phyloP scores from a whole-genome alignment of 1,139 yeast genomes.

The Saccharomyces hybrid region DNA sequence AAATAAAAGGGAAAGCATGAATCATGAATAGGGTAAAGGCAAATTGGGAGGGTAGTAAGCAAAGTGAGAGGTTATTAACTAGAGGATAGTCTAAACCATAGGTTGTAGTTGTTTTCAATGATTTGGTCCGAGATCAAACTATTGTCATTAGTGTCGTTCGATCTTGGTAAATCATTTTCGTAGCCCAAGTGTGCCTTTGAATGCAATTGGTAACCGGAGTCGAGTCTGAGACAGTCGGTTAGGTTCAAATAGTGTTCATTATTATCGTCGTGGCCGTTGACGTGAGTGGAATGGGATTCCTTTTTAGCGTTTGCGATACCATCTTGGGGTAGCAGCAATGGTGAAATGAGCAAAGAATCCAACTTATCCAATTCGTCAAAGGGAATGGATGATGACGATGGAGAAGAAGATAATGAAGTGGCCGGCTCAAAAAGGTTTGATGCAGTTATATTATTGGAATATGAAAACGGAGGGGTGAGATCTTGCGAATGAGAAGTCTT shows the following conservation, averaged over 20 bases:
- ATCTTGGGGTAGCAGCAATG: constrained; percentile 2
- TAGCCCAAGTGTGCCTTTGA: neutral
- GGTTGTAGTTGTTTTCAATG: constrained; percentile 16
- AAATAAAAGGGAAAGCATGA: neutral
- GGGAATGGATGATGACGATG: neutral
- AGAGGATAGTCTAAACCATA: constrained; percentile 8
- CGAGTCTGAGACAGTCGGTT: neutral
- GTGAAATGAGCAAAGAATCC: constrained; percentile 2
- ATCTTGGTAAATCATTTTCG: neutral
- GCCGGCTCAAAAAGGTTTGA: neutral
- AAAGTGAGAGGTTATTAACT: neutral
- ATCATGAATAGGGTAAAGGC: neutral
- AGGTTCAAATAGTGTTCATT: neutral
- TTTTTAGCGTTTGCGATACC: neutral
- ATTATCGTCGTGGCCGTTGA: neutral
- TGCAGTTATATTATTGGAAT: neutral
- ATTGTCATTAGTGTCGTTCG: neutral
- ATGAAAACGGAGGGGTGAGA: neutral
- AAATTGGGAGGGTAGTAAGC: neutral
- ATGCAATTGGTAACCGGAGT: neutral
- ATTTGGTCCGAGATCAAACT: constrained; percentile 7
- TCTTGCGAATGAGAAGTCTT: constrained; percentile 4
- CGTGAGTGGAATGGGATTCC: neutral
- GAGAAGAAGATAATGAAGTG: neutral
- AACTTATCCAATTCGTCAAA: neutral